Evolutionary conservation across 129 eudicot species (phyloP), one percentile per base, ranked within the genome.

Genomic region (Flaveria sonorensis): DNA sequence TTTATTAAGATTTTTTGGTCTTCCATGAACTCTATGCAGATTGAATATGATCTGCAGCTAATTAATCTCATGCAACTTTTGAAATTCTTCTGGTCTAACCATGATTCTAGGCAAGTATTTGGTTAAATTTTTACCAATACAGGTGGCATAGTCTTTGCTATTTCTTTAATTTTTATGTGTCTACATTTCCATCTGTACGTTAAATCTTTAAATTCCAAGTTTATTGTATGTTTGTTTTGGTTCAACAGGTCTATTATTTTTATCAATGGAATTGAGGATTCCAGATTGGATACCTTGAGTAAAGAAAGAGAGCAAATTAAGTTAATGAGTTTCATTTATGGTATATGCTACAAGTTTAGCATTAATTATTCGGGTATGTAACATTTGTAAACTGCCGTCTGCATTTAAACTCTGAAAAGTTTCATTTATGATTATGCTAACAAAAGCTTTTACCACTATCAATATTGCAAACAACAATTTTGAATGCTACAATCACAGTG

Each of bases 41-140:
- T 91, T 77, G 99, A 89, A 83, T 94, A 94, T 88, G 97, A 94
- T 86, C 94, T 97, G 67, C 79, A 83, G 81, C 53, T 85, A 82
- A 86, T 91, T 52, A 87, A 75, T 83, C 91, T 82, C 87, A 85
- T 88, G 84, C 92, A 94, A 77, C 93, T 94, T 79, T 81, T 94
- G 87, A 97, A 94, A 85, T 96, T 94, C 46, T 94, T 94, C 75
- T 94, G 96, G 99, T 80, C 88, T 9, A 91, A 93, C 82, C 99
- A 94, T 66, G 99, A 94, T 71, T 88, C 96, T 53, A 92, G 97
- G 82, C 97, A 94, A 83, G 99, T 91, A 23, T 91, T 94, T 80
- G 97, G 99, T 50, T 97, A 94, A 84, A 96, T 97, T 74, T 97
- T 96, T 77, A 85, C 71, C 99, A 94, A 71, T 94, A 91, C 87